Base-by-base conservation (phyloP, 495 filamentous ascomycete species). In the Aspergillus nanangensis region DNA sequence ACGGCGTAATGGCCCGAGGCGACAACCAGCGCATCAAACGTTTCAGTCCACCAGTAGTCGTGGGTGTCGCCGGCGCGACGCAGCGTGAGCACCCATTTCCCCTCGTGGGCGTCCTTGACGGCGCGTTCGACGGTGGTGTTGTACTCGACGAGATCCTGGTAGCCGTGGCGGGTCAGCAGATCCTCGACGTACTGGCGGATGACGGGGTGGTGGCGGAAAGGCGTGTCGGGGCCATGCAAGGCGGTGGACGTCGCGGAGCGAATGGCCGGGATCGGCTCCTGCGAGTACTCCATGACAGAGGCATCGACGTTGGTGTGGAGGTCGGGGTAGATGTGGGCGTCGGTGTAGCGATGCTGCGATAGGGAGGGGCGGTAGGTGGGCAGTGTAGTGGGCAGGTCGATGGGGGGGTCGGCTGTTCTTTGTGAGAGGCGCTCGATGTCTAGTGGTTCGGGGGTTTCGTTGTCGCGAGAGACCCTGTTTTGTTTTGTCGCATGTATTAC, bases 1-100 rank as follows among this genome's bases (percentile, higher is more conserved):
- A 86, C 78, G 1, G 76, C 72, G 59, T 89, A 93, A 57, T 95
- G 89, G 0, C 90, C 90, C 25, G 77, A 86, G 1, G 87, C 88
- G 5, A 94, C 79, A 0, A 92, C 78, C 1, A 95, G 75, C 0
- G 86, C 90, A 65, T 95, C 89, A 58, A 71, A 73, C 4, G 34
- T 39, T 39, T 73, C 70, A 11, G 49, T 52, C 70, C 70, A 73
- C 70, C 70, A 73, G 35, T 69, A 65, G 50, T 73, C 69, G 7
- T 50, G 51, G 50, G 7, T 29, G 25, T 15, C 57, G 15, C 1
- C 58, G 58, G 60, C 54, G n/a, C 61, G 48, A 1, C 70, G 59
- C 35, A 73, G 47, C 8, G 66, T 67, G 2, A 73, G 38, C 1
- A 47, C 45, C 70, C 70, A 73, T 48, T 63, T 59, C 14, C 51